A percentile compares a stretch with the other conserved stretches of the same genome.
phyloP scores from a whole-genome alignment of 2,329 filamentous ascomycete genomes.

The Nothopassalora personata region DNA sequence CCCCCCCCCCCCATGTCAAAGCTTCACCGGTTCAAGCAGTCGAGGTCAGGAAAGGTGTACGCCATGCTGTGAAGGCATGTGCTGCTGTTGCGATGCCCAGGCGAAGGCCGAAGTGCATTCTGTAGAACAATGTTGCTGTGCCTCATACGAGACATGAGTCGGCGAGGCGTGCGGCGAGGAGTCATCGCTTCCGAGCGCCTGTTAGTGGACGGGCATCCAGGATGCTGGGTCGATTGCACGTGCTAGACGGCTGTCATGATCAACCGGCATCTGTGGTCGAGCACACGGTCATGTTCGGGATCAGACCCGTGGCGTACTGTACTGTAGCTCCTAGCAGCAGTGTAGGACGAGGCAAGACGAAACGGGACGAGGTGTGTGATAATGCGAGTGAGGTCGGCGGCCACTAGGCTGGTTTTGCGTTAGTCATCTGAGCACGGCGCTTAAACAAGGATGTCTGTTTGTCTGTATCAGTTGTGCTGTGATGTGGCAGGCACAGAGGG shows the following conservation, averaged over 20 bases:
- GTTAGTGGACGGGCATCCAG: constrained; percentile 1
- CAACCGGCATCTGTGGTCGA: not conserved
- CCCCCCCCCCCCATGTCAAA: constrained; percentile 1
- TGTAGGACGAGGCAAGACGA: not conserved
- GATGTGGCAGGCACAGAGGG: not conserved
- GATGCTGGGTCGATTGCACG: not conserved
- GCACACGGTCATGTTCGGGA: not conserved
- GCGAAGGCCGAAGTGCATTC: not conserved
- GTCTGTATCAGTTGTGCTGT: not conserved
- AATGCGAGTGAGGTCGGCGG: not conserved
- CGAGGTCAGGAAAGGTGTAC: not conserved
- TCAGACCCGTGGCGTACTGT: not conserved
- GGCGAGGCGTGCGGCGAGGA: not conserved
- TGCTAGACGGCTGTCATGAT: constrained; percentile 1
- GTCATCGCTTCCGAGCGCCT: not conserved
- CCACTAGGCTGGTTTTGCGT: not conserved
- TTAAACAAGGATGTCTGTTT: not conserved
- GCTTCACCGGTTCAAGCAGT: not conserved
- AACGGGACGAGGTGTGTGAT: constrained; percentile 1
- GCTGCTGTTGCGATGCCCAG: not conserved
- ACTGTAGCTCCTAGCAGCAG: not conserved
- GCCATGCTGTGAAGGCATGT: not conserved
- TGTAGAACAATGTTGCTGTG: not conserved
- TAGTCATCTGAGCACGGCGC: not conserved
- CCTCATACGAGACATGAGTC: not conserved